phyloP scores from a whole-genome alignment of 495 filamentous ascomycete genomes.

The Tuber umbilicatum region DNA sequence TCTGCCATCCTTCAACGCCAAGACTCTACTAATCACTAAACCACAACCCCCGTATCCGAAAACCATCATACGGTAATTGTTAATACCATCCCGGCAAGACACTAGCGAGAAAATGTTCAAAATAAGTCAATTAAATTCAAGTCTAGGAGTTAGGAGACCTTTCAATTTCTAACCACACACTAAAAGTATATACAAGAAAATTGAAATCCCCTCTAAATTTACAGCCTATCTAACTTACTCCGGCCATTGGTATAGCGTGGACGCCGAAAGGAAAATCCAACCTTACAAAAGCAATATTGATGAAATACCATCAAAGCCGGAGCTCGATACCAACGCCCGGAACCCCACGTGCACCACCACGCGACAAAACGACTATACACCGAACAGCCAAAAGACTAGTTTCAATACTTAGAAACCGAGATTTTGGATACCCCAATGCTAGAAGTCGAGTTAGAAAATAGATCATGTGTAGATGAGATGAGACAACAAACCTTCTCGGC shows the following conservation, averaged over 20 bases:
- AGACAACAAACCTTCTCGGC: conserved; percentile 52
- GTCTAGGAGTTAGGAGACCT: background rate
- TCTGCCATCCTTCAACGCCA: background rate
- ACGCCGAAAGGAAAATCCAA: conserved; percentile 1
- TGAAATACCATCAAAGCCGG: background rate
- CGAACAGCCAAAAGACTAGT: background rate
- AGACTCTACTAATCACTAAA: background rate
- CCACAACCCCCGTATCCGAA: background rate
- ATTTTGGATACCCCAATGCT: conserved; percentile 29
- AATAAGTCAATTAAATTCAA: conserved; percentile 2
- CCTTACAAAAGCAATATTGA: background rate
- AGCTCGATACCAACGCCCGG: background rate
- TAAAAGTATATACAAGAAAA: background rate
- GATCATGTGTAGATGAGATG: background rate
- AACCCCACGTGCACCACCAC: background rate
- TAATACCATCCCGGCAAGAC: background rate
- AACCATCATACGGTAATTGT: background rate
- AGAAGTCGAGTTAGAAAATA: conserved; percentile 14
- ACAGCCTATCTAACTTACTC: background rate
- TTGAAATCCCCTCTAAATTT: background rate
- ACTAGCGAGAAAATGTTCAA: background rate
- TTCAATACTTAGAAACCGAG: background rate
- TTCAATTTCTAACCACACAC: background rate
- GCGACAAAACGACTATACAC: background rate
- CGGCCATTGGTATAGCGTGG: background rate